Evolutionary conservation across 179 eudicot genomes (phyloP), one percentile per base, ranked within the genome.

Genomic region (Heliamphora pulchella): DNA sequence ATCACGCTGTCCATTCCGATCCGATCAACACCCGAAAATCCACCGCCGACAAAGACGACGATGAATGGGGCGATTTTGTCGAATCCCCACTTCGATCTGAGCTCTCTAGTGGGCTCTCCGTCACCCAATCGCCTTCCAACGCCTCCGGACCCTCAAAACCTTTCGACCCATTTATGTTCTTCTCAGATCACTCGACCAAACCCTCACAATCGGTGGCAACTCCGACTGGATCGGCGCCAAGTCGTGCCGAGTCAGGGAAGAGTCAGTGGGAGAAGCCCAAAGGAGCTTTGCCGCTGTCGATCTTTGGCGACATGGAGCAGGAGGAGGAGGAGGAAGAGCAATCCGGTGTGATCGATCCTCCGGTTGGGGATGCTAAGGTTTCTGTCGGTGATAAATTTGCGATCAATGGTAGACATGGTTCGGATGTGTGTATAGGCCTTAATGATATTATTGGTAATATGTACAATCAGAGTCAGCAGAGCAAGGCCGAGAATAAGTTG

Each of bases 251-350:
- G 5, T 20, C 76, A 31, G 64, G 50, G 20, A 48, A 74, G 22
- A 15, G 80, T 18, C 62, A 22, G 58, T 74, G 85, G 82, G 78
- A 76, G 75, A 91, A 89, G 81, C 91, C 84, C 9, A 81, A 76
- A 73, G 95, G 92, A 66, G 92, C 97, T 74, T 79, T 92, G 74
- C 97, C 97, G 55, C 82, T 94, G 41, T 94, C 97, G 57, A 47
- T 92, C 17, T 92, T 94, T n/a, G 94, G 94, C 8, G 89, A 82
- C 17, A 83, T 66, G 53, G 92, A 88, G 31, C 89, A 78, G 71
- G 86, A 80, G 59, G 83, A 82, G 51, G 82, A 78, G 76, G 86
- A 79, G 58, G 83, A 81, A 44, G 81, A 43, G 46, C 9, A 80
- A 79, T 68, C 81, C 7, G 46, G 11, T 48, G 68, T 3, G 74